Evolutionary conservation across 2,329 filamentous ascomycete species (phyloP).

Genomic region (Aspergillus ochraceus): DNA sequence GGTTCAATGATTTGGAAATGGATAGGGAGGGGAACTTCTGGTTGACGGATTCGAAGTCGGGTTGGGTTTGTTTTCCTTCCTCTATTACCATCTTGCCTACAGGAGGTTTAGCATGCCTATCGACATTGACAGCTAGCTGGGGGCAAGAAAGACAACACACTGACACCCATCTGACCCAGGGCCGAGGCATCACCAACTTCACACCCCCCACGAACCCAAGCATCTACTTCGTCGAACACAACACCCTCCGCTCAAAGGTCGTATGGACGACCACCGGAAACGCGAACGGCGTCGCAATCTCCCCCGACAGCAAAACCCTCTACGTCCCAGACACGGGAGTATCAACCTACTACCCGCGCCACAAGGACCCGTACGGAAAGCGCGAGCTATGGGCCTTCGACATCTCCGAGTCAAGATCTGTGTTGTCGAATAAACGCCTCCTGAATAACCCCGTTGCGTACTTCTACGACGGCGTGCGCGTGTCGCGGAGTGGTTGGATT

Average conservation of each 20-base stretch:
- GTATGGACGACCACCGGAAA: constrained; percentile 9
- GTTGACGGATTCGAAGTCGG: constrained; percentile 10
- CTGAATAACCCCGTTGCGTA: constrained; percentile 11
- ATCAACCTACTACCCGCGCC: constrained; percentile 3
- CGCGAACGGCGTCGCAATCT: constrained; percentile 27
- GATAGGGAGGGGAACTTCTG: constrained; percentile 15
- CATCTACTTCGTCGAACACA: constrained; percentile 12
- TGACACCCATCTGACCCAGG: not conserved
- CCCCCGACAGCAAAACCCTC: constrained; percentile 20
- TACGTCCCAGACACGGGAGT: constrained; percentile 29
- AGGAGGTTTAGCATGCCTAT: no score
- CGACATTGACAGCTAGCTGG: no score
- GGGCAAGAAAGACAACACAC: no score
- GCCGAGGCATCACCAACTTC: constrained; percentile 9
- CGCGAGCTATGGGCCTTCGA: constrained; percentile 9
- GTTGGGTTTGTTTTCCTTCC: constrained; percentile 1
- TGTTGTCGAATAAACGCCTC: constrained; percentile 8
- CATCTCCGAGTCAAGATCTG: not conserved
- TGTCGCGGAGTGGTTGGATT: constrained; percentile 11
- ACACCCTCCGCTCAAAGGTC: constrained; percentile 6
- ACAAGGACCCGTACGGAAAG: constrained; percentile 6
- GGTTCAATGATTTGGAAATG: constrained; percentile 13
- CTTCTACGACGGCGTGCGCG: constrained; percentile 12
- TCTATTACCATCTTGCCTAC: no score
- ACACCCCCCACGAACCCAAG: constrained; percentile 10